Evolutionary conservation across 2,329 filamentous ascomycete genomes (phyloP).

Genomic region (Seiridium unicorne): DNA sequence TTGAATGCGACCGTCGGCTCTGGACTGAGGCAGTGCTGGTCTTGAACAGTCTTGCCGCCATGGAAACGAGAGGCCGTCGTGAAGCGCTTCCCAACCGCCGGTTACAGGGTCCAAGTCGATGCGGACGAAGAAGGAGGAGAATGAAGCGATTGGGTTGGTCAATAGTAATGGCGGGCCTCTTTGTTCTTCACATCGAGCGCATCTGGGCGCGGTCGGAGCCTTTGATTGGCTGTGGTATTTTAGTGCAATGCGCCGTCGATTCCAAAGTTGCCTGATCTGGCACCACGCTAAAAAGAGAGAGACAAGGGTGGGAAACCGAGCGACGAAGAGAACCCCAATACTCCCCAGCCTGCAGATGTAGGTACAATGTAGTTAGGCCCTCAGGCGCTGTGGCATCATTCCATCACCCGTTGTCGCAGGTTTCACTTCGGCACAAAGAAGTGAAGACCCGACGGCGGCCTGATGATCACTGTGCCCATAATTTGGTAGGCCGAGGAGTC

Average conservation of each 20-base stretch:
- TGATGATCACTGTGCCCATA: too few species aligned
- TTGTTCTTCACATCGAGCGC: constrained; percentile 25
- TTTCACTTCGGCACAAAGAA: too few species aligned
- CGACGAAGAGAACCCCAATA: too few species aligned
- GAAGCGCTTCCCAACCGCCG: constrained; percentile 23
- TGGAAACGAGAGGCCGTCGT: constrained; percentile 30
- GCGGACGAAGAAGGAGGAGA: constrained; percentile 5
- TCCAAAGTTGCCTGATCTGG: not conserved
- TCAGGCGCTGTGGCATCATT: too few species aligned
- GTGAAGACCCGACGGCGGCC: too few species aligned
- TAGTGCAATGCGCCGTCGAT: not conserved
- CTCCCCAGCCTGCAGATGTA: too few species aligned
- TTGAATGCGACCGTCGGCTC: not conserved
- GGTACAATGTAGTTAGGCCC: too few species aligned
- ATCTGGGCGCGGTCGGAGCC: constrained; percentile 13
- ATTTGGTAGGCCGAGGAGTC: too few species aligned
- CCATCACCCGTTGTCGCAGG: too few species aligned
- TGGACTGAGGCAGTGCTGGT: constrained; percentile 28
- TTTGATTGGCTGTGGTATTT: constrained; percentile 19
- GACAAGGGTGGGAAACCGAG: too few species aligned
- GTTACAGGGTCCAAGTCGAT: constrained; percentile 19
- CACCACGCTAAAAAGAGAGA: not conserved
- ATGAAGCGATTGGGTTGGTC: constrained; percentile 21
- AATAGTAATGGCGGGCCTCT: constrained; percentile 18
- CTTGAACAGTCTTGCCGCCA: constrained; percentile 17